phyloP scores from a whole-genome alignment of 2,329 filamentous ascomycete genomes.

The Pseudogymnoascus sp. region DNA sequence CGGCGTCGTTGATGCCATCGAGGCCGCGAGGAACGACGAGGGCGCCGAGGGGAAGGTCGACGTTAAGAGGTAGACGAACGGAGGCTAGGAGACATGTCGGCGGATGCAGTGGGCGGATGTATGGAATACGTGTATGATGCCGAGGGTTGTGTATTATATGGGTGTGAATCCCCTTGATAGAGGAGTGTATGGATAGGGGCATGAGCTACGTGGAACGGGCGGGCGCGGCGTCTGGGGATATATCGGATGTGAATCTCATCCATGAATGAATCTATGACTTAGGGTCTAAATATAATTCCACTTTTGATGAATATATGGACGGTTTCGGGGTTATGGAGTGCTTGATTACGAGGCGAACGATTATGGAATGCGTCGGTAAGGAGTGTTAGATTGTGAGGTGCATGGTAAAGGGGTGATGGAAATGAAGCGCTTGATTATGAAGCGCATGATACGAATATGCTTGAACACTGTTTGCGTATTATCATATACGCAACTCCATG shows the following conservation, averaged over 20 bases:
- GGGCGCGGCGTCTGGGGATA: not conserved
- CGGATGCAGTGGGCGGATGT: not conserved
- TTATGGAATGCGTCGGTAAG: not conserved
- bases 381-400: not conserved
- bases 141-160: not conserved
- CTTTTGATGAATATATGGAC: not conserved
- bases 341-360: not conserved
- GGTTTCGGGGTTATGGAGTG: not conserved
- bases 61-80: not conserved
- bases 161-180: not conserved
- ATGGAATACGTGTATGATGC: not conserved
- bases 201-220: not conserved
- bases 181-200: not conserved
- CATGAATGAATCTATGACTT: not conserved
- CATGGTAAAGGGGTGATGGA: not conserved
- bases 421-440: not conserved
- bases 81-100: no score
- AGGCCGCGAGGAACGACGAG: not conserved
- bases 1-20: not conserved
- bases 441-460: no score
- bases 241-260: not conserved
- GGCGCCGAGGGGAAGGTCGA: not conserved
- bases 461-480: not conserved
- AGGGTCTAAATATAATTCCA: constrained; percentile 4
- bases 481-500: not conserved